phyloP scores from a whole-genome alignment of 2,329 filamentous ascomycete species.

The Microsporum canis region DNA sequence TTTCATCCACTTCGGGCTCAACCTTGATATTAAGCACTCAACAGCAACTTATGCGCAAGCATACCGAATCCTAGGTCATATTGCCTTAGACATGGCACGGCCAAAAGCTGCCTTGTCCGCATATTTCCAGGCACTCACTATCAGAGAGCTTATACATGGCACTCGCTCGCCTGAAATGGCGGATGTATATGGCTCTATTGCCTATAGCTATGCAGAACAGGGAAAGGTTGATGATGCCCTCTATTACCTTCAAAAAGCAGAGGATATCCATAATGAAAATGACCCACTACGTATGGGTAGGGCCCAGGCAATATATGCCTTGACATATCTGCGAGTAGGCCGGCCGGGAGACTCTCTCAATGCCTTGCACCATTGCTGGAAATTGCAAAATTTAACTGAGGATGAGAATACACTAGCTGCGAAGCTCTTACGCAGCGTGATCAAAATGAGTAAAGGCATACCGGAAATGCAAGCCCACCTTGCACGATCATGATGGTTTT shows the following conservation, averaged over 20 bases:
- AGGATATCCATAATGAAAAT: not conserved
- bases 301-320: not conserved
- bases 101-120: not conserved
- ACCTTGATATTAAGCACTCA: not conserved
- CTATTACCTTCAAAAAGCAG: not conserved
- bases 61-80: not conserved
- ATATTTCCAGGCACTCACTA: not conserved
- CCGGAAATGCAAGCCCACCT: not conserved
- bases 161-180: not conserved
- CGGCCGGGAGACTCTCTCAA: not conserved
- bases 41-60: not conserved
- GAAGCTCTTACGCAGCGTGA: not conserved
- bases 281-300: not conserved
- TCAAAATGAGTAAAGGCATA: not conserved
- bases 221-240: not conserved
- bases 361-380: not conserved
- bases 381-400: not conserved
- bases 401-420: not conserved
- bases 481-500: not conserved
- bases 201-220: not conserved
- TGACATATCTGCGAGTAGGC: not conserved
- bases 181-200: not conserved
- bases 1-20: not conserved
- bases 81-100: not conserved
- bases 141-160: not conserved